Conservation (phyloP, 2,329 filamentous ascomycete genomes). For the Hypomyces rosellus region DNA sequence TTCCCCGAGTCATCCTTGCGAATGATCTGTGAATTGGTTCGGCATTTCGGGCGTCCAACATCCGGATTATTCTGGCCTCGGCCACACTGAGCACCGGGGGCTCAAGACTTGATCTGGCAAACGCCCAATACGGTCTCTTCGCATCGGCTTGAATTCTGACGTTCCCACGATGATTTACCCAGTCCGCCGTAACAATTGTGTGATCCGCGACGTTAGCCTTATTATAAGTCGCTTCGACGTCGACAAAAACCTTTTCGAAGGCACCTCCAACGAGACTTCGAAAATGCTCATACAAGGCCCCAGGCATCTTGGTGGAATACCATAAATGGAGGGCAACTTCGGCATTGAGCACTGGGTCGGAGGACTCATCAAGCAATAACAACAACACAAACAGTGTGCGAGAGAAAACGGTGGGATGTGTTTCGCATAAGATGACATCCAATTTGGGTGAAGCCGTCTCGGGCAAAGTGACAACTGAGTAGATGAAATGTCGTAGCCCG, state of each 20-base stretch:
- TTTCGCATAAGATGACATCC: slow-evolving; percentile 11
- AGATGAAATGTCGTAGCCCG: slow-evolving; percentile 20
- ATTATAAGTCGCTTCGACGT: background rate
- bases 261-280: slow-evolving; percentile 5
- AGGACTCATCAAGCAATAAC: slow-evolving; percentile 8
- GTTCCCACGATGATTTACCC: too few relatives aligned
- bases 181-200: too few relatives aligned
- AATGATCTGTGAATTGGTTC: slow-evolving; percentile 3
- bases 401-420: background rate
- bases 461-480: slow-evolving; percentile 18
- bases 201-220: too few relatives aligned
- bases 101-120: too few relatives aligned
- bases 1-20: slow-evolving; percentile 15
- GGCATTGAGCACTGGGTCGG: slow-evolving; percentile 15
- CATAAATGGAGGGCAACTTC: slow-evolving; percentile 20
- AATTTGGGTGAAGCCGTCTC: slow-evolving; percentile 14
- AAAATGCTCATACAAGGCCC: slow-evolving; percentile 9
- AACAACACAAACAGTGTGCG: slow-evolving; percentile 13
- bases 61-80: background rate
- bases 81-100: too few relatives aligned
- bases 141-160: too few relatives aligned
- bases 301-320: slow-evolving; percentile 20
- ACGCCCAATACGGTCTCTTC: too few relatives aligned
- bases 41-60: slow-evolving; percentile 7
- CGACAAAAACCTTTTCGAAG: background rate